phyloP scores from a whole-genome alignment of 2,329 filamentous ascomycete genomes.

The Ophiostoma fasciatum region DNA sequence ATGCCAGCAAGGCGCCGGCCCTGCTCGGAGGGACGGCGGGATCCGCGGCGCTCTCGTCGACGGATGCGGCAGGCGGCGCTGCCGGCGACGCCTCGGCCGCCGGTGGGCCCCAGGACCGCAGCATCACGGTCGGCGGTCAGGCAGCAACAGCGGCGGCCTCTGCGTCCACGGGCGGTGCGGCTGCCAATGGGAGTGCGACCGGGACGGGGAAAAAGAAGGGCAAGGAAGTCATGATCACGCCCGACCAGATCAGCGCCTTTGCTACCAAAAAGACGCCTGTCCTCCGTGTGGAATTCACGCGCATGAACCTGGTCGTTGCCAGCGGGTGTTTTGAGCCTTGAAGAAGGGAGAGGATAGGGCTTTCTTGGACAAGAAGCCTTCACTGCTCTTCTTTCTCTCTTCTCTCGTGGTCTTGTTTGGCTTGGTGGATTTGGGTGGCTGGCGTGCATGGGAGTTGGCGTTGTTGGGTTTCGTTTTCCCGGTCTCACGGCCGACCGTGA shows the following conservation, averaged over 20 bases:
- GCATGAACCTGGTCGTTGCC: slow-evolving; percentile 87
- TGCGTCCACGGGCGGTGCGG: slow-evolving; percentile 19
- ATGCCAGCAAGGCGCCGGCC: slow-evolving; percentile 38
- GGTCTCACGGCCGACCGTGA: too few relatives aligned
- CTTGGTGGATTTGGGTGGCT: too few relatives aligned
- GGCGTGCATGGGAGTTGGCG: too few relatives aligned
- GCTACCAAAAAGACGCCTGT: slow-evolving; percentile 93
- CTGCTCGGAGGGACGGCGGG: not conserved
- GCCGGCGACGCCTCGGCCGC: slow-evolving; percentile 25
- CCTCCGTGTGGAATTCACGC: slow-evolving; percentile 82
- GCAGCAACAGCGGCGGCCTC: slow-evolving; percentile 27
- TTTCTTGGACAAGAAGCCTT: too few relatives aligned
- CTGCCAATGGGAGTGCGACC: slow-evolving; percentile 16
- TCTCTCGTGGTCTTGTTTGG: too few relatives aligned
- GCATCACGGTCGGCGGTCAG: slow-evolving; percentile 27
- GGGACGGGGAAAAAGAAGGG: slow-evolving; percentile 52
- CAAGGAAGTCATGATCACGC: slow-evolving; percentile 80
- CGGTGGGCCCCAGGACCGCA: slow-evolving; percentile 21
- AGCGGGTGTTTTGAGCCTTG: slow-evolving; percentile 54
- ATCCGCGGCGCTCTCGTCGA: not conserved
- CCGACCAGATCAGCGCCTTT: slow-evolving; percentile 90
- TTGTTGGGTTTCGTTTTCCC: too few relatives aligned
- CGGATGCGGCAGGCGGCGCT: slow-evolving; percentile 18
- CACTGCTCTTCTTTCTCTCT: too few relatives aligned
- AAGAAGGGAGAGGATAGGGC: too few relatives aligned